A percentile compares a stretch with the other conserved stretches of the same genome.
These are phyloP conservation scores for Lipomyces sp. DNA, from an alignment of 805 yeast genomes.

Conservation along the genomic window DNA sequence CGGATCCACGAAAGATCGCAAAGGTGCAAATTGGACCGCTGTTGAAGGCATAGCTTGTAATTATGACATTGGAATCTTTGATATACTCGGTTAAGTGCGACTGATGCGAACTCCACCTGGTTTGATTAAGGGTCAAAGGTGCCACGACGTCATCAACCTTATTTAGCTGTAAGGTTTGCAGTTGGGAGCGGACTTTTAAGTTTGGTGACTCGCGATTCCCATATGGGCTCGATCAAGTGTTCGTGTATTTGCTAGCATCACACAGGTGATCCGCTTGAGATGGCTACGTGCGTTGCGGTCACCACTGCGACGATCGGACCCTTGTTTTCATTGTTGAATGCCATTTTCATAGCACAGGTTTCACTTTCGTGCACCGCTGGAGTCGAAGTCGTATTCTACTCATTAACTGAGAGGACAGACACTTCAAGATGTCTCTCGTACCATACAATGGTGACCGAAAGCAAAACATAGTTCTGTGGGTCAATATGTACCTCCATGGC, in stretches of 20 bases:
- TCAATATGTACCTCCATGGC: neutral
- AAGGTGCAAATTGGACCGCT: conserved; percentile 51
- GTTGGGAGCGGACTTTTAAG: too few relatives aligned
- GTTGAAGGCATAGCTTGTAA: conserved; percentile 1
- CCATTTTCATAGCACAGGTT: neutral
- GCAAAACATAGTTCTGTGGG: conserved; percentile 33
- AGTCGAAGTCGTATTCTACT: too few relatives aligned
- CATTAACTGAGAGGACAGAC: too few relatives aligned
- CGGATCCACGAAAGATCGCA: conserved; percentile 80
- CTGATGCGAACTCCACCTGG: neutral
- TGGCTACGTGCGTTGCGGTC: neutral
- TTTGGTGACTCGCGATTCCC: too few relatives aligned
- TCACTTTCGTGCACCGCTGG: neutral
- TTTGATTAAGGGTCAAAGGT: neutral
- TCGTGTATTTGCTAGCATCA: neutral
- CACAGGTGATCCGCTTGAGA: neutral
- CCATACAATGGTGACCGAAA: conserved; percentile 27
- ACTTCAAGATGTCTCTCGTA: conserved; percentile 28
- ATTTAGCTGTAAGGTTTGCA: too few relatives aligned
- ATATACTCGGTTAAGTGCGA: neutral
- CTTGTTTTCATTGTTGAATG: too few relatives aligned
- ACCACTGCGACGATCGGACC: neutral
- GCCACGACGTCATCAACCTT: neutral
- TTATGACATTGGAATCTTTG: neutral
- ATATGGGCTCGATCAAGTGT: too few relatives aligned